Base-by-base conservation (phyloP, 78 protist species). In the Speleostelium caveatum region DNA sequence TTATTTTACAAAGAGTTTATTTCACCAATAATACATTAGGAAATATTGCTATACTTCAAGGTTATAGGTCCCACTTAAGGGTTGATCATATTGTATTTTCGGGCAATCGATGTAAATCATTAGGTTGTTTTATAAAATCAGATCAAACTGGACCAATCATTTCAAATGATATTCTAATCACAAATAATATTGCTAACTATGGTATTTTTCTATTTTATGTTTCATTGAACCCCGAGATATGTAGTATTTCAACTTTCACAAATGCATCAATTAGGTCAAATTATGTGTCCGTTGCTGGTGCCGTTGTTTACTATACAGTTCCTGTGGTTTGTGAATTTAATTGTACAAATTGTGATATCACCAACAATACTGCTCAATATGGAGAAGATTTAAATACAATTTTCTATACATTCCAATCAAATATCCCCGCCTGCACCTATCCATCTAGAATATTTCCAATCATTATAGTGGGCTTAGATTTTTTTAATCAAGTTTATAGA, bases 381-480 rank as follows among this genome's bases (percentile, higher is more conserved):
- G 78, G 78, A 0, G n/a, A 17, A 3, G 4, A 42, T 4, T 26
- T 72, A 0, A 72, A 72, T 32, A 32, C 65, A 3, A 39, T 39
- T 3, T 72, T 51, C n/a, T 12, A 35, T 1, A 51, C 21, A 19
- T 72, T 72, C 28, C n/a, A 42, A 2, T 16, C 78, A 4, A 45
- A 55, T 2, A 41, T 72, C 4, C 78, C 78, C 2, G 12, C 24
- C 7, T 24, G 39, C 10, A 51, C 51, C 22, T 56, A 55, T 22
- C 78, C 78, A 17, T 72, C 78, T 19, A 24, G 24, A 6, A 51
- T 51, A 36, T 26, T 35, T 24, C 78, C 78, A 3, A 72, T 72
- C 2, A 51, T 72, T 2, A 24, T 72, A 14, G 30, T 28, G 3
- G 63, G 58, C 19, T 51, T 51, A 2, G 78, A 72, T 53, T 32